Base-by-base conservation (phyloP, 1,139 yeast genomes). In the Pichia sp. region DNA sequence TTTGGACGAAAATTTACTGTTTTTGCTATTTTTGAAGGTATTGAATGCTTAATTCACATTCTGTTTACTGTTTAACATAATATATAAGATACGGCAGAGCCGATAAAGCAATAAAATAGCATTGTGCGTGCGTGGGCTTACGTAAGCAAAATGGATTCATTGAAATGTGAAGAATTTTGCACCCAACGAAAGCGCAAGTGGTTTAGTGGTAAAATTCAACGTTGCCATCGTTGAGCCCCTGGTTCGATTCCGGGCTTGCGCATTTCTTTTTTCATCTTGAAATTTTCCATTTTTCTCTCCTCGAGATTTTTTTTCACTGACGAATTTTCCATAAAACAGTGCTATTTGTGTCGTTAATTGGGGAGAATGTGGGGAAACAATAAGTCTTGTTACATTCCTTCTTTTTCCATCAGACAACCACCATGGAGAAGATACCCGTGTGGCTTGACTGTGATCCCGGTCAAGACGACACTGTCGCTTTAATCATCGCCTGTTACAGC, bases 361-460 rank as follows among this genome's bases (percentile, higher is more conserved):
- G n/a, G n/a, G 10, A 24, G 18, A 31, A 31, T 4, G 4, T 31
- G 34, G 8, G 17, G 18, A 31, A 31, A 31, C 7, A 31, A 8
- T 28, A 10, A 8, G 14, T 10, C 31, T 12, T 10, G 14, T 10
- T 8, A 2, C 11, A 12, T 28, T 28, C n/a, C 31, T 5, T 28
- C 31, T 28, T 8, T 28, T 2, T 28, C 17, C 17, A 15, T 6
- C 11, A 33, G 18, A 33, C 4, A 33, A 33, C 6, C 6, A 18
- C 5, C 18, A 31, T 34, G 21, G 17, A 28, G 12, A 48, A 40
- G 30, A 69, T 83, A 19, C 91, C 91, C 1, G 59, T 87, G 7
- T 86, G 96, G 96, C 65, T 89, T n/a, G 96, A 89, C 67, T 89
- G 96, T 62, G 96, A 89, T 62, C 95, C 96, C 0, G 96, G 96